A percentile compares a stretch with the other conserved stretches of the same genome.
Evolutionary conservation across 2,329 filamentous ascomycete genomes (phyloP).

Genomic region (Scorias spongiosa): DNA sequence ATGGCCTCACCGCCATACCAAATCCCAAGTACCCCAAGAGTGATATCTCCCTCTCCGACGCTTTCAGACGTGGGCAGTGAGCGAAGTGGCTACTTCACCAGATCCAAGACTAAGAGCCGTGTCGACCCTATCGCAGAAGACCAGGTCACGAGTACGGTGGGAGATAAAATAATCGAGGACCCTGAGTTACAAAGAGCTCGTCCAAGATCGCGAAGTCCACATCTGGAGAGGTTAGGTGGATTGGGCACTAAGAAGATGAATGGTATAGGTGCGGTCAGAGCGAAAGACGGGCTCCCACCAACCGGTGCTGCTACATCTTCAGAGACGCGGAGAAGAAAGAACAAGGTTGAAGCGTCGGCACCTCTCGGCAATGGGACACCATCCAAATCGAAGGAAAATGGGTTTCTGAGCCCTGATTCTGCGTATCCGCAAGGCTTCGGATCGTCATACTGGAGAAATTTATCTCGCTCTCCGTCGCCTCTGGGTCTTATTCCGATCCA

Average conservation of each 20-base stretch:
- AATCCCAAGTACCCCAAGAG: slow-evolving; percentile 65
- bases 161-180: slow-evolving; percentile 25
- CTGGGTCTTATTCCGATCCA: slow-evolving; percentile 92
- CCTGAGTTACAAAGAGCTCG: slow-evolving; percentile 43
- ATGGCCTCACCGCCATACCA: slow-evolving; percentile 33
- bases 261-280: slow-evolving; percentile 6
- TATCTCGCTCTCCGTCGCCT: slow-evolving; percentile 83
- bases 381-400: not conserved
- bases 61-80: slow-evolving; percentile 42
- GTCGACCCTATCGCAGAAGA: slow-evolving; percentile 45
- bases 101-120: slow-evolving; percentile 55
- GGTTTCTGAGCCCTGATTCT: slow-evolving; percentile 15
- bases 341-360: not conserved
- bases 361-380: not conserved
- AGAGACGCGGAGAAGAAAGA: not conserved
- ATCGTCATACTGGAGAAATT: slow-evolving; percentile 68
- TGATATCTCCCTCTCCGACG: slow-evolving; percentile 78
- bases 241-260: slow-evolving; percentile 9
- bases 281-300: not conserved
- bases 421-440: slow-evolving; percentile 39
- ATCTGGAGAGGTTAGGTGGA: slow-evolving; percentile 16
- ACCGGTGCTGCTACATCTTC: not conserved
- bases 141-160: not conserved
- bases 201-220: slow-evolving; percentile 57
- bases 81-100: slow-evolving; percentile 52